Percentiles rank a stretch among this genome's conserved stretches.
These are phyloP conservation scores for Calonectria hawksworthii DNA, from an alignment of 2,329 filamentous ascomycete species.

Conservation along the genomic window DNA sequence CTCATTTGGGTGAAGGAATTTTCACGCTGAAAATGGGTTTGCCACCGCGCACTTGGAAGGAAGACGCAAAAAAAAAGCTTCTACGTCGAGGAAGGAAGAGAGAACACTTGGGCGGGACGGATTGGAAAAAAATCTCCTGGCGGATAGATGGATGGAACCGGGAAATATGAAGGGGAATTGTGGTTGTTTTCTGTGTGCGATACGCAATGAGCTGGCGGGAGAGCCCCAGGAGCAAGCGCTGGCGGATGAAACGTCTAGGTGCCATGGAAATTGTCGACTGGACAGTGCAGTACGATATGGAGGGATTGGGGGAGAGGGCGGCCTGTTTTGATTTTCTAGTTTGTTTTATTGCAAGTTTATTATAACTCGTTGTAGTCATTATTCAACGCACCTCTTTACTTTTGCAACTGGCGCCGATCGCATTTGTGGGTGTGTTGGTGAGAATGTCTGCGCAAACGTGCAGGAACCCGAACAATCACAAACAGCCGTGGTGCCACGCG, in stretches of 20 bases:
- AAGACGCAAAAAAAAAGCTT: constrained; percentile 17
- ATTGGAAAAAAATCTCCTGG: constrained; percentile 46
- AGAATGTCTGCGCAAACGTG: background rate
- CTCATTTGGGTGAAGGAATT: background rate
- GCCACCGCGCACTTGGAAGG: constrained; percentile 10
- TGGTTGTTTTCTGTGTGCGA: constrained; percentile 31
- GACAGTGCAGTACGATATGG: constrained; percentile 31
- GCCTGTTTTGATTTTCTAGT: constrained; percentile 40
- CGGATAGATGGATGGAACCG: constrained; percentile 41
- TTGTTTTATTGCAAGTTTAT: constrained; percentile 32
- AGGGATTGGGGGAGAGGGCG: constrained; percentile 20
- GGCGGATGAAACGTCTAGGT: constrained; percentile 38
- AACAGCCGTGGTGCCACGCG: background rate
- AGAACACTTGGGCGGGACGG: constrained; percentile 28
- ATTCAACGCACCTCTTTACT: constrained; percentile 25
- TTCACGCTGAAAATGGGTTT: constrained; percentile 13
- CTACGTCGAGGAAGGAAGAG: constrained; percentile 21
- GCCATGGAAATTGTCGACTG: constrained; percentile 38
- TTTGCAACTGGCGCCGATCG: background rate
- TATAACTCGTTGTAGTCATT: constrained; percentile 44
- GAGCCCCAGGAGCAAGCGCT: constrained; percentile 21
- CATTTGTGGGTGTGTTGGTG: background rate
- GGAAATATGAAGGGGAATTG: constrained; percentile 34
- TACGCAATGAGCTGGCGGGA: constrained; percentile 10
- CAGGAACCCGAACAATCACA: background rate